Conservation (phyloP, 129 eudicot genomes). For the Dittrichia graveolens region DNA sequence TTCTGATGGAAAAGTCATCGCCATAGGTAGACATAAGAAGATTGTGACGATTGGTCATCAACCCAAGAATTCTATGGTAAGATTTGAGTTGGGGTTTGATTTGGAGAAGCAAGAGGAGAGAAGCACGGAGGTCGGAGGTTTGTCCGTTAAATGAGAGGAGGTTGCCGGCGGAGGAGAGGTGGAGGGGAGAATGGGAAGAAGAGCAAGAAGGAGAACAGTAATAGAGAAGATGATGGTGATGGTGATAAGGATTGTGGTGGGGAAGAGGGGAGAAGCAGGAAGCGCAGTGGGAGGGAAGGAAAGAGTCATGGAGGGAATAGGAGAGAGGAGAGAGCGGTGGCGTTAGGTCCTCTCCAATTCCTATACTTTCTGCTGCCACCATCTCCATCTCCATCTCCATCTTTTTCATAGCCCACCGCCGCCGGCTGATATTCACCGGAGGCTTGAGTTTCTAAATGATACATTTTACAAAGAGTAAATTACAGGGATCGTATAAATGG, state of each 20-base stretch:
- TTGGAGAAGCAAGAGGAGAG: slow-evolving; percentile 59
- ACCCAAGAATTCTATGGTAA: slow-evolving; percentile 42
- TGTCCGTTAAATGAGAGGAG: slow-evolving; percentile 32
- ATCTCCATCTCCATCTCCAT: slow-evolving; percentile 30
- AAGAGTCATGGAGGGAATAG: slow-evolving; percentile 36
- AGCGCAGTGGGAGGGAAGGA: slow-evolving; percentile 52
- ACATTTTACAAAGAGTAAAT: too few relatives aligned
- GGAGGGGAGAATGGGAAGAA: slow-evolving; percentile 43
- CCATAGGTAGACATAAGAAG: slow-evolving; percentile 8
- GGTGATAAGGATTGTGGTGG: not conserved
- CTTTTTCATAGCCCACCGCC: not conserved
- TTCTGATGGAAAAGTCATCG: slow-evolving; percentile 33
- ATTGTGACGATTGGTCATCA: slow-evolving; percentile 45
- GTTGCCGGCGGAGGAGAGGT: slow-evolving; percentile 42
- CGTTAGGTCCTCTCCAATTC: slow-evolving; percentile 43
- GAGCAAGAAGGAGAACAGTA: slow-evolving; percentile 56
- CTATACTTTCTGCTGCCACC: slow-evolving; percentile 50
- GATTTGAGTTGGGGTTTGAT: slow-evolving; percentile 18
- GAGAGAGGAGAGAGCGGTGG: slow-evolving; percentile 62
- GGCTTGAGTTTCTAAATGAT: too few relatives aligned
- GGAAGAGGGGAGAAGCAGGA: slow-evolving; percentile 52
- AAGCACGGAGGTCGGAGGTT: slow-evolving; percentile 61
- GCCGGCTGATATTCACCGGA: too few relatives aligned
- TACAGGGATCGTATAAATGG: too few relatives aligned
- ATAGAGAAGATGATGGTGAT: slow-evolving; percentile 12